Base-by-base conservation (phyloP, 495 filamentous ascomycete genomes). In the Xylaria castorea region DNA sequence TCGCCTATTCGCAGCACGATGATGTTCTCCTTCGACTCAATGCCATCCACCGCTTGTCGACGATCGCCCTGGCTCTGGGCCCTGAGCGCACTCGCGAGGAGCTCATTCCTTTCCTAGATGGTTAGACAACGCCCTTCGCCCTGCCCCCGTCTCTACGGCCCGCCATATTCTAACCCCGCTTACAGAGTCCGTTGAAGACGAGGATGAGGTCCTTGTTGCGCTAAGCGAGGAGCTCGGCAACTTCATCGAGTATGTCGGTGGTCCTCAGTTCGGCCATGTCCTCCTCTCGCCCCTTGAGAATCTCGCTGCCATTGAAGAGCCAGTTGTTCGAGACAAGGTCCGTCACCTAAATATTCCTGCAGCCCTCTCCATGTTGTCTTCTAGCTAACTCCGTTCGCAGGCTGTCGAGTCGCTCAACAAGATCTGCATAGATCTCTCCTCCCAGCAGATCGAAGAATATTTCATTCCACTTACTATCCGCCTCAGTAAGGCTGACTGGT, bases 391-490 rank as follows among this genome's bases (percentile, higher is more conserved):
- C 73, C 68, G 71, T 71, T 71, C 46, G 60, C 79, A 98, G 95
- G 96, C 96, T 74, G 97, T 98, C 77, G 96, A 99, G 81, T 98
- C 97, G 50, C 88, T 99, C 71, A 98, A 98, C 89, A 99, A 98
- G 85, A 98, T 99, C 79, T 97, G 95, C 87, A 88, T 90, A 77
- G 89, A 98, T 79, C 88, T 99, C 46, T 96, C 93, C 42, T 87
- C 93, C 75, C 87, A 93, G 77, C 96, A 99, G 84, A 90, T 98
- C 80, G 97, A 99, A 86, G 93, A 98, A 78, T 91, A 92, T 80
- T 98, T 97, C 84, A 94, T 98, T 76, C 96, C 97, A 36, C 91
- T 99, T 75, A 92, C 93, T 66, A 89, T 97, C 77, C 93, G 96
- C 75, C 92, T 99, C 66, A 97, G 96, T 68, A 98, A 98, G 88